These are phyloP conservation scores for Lodderomyces elongisporus DNA, from an alignment of 1,139 yeast species.

Conservation along the genomic window DNA sequence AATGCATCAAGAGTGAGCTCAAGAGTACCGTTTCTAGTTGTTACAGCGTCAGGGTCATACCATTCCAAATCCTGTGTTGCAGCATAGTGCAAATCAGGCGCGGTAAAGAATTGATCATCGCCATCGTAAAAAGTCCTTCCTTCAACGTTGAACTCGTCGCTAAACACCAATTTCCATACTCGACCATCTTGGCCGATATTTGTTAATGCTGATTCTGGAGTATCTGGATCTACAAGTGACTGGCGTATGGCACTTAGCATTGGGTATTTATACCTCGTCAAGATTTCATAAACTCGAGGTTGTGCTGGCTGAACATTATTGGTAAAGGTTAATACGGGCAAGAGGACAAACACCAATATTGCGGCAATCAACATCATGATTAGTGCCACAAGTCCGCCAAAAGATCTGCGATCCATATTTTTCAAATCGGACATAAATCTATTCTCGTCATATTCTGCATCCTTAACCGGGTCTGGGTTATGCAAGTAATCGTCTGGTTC, in stretches of 20 bases:
- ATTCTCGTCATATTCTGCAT: slow-evolving; percentile 69
- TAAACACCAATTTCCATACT: slow-evolving; percentile 66
- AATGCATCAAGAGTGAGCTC: slow-evolving; percentile 65
- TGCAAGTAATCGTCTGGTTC: slow-evolving; percentile 90
- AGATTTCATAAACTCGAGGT: slow-evolving; percentile 35
- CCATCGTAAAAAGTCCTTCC: slow-evolving; percentile 80
- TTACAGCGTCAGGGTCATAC: slow-evolving; percentile 79
- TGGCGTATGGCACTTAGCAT: slow-evolving; percentile 58
- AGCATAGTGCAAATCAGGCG: slow-evolving; percentile 68
- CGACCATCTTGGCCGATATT: slow-evolving; percentile 49
- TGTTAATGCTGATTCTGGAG: slow-evolving; percentile 52
- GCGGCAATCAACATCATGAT: slow-evolving; percentile 52
- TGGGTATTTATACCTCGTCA: slow-evolving; percentile 59
- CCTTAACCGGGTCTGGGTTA: slow-evolving; percentile 88
- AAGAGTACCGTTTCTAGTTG: slow-evolving; percentile 64
- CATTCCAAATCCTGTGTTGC: slow-evolving; percentile 83
- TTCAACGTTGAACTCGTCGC: slow-evolving; percentile 77
- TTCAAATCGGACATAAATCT: slow-evolving; percentile 56
- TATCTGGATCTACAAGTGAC: slow-evolving; percentile 67
- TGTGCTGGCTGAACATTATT: slow-evolving; percentile 23
- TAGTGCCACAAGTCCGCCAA: slow-evolving; percentile 52
- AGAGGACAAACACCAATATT: slow-evolving; percentile 57
- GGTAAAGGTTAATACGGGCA: slow-evolving; percentile 72
- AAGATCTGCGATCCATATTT: slow-evolving; percentile 54
- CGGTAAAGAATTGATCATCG: slow-evolving; percentile 81